Conservation (phyloP, 768 basidiomycete species). For the Piloderma croceum region DNA sequence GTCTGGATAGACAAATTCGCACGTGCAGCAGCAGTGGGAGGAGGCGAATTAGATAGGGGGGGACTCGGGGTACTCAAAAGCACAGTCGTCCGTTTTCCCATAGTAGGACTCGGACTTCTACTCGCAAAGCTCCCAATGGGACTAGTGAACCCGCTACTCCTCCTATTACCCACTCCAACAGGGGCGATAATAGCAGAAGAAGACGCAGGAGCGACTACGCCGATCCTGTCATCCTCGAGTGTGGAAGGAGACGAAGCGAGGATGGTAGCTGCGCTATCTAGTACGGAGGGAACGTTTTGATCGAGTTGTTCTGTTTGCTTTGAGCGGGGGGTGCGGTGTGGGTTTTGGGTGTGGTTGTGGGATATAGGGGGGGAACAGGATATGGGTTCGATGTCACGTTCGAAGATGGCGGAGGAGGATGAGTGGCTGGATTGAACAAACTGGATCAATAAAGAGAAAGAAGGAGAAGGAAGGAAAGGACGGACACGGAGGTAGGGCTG, state of each 20-base stretch:
- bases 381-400: slow-evolving; percentile 79
- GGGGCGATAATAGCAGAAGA: slow-evolving; percentile 9
- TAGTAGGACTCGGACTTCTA: slow-evolving; percentile 59
- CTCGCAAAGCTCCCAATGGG: slow-evolving; percentile 57
- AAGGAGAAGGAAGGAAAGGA: slow-evolving; percentile 3
- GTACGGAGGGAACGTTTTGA: slow-evolving; percentile 75
- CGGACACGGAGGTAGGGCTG: slow-evolving; percentile 77
- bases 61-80: slow-evolving; percentile 49
- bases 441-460: not conserved
- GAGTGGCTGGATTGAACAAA: slow-evolving; percentile 40
- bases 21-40: slow-evolving; percentile 9
- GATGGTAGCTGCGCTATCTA: slow-evolving; percentile 77
- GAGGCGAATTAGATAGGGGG: slow-evolving; percentile 25
- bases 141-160: slow-evolving; percentile 53
- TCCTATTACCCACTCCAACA: not conserved
- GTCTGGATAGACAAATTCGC: slow-evolving; percentile 1
- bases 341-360: slow-evolving; percentile 44
- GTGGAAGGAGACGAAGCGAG: slow-evolving; percentile 33
- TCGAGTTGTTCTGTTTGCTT: slow-evolving; percentile 73
- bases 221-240: slow-evolving; percentile 42
- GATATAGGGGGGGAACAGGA: slow-evolving; percentile 28
- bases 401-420: slow-evolving; percentile 86
- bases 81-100: slow-evolving; percentile 37
- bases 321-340: slow-evolving; percentile 68
- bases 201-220: slow-evolving; percentile 51